Conservation (phyloP, 108 stramenopile species). For the Pseudonitzschia multistriata region DNA sequence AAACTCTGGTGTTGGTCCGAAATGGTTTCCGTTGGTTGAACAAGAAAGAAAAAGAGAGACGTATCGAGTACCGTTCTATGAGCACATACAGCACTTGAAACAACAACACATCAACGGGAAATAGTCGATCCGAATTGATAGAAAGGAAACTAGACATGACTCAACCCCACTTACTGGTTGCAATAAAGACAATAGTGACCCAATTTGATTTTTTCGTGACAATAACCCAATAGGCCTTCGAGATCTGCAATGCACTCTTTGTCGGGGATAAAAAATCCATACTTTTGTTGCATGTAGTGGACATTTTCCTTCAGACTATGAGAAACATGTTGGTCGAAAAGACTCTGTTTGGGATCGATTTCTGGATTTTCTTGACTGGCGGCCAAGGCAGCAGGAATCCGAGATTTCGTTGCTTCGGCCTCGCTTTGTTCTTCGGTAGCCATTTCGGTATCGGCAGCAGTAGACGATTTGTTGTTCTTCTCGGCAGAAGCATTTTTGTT, state of each 20-base stretch:
- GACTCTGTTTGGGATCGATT: slow-evolving; percentile 79
- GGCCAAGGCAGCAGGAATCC: slow-evolving; percentile 19
- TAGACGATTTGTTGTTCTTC: not conserved
- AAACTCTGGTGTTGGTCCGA: slow-evolving; percentile 26
- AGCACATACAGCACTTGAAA: too few species aligned
- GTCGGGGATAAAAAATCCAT: slow-evolving; percentile 94
- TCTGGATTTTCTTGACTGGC: slow-evolving; percentile 66
- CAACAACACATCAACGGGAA: not conserved
- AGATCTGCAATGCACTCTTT: slow-evolving; percentile 80
- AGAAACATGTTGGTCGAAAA: slow-evolving; percentile 79
- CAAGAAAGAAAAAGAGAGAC: not conserved
- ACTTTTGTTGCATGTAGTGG: slow-evolving; percentile 63
- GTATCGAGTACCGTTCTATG: too few species aligned
- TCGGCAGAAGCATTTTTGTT: not conserved
- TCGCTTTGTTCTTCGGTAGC: slow-evolving; percentile 1
- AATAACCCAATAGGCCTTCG: slow-evolving; percentile 85
- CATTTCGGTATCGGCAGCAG: slow-evolving; percentile 6
- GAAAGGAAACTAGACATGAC: not conserved
- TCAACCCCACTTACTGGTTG: slow-evolving; percentile 39
- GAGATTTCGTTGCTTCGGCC: slow-evolving; percentile 9
- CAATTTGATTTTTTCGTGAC: slow-evolving; percentile 92
- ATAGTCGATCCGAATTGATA: not conserved
- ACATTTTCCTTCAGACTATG: slow-evolving; percentile 60
- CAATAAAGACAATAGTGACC: slow-evolving; percentile 93
- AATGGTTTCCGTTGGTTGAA: too few species aligned